Percentiles rank a stretch among this genome's conserved stretches.
These are phyloP conservation scores for Colletotrichum limetticola DNA, from an alignment of 2,329 filamentous ascomycete genomes.

Conservation along the genomic window DNA sequence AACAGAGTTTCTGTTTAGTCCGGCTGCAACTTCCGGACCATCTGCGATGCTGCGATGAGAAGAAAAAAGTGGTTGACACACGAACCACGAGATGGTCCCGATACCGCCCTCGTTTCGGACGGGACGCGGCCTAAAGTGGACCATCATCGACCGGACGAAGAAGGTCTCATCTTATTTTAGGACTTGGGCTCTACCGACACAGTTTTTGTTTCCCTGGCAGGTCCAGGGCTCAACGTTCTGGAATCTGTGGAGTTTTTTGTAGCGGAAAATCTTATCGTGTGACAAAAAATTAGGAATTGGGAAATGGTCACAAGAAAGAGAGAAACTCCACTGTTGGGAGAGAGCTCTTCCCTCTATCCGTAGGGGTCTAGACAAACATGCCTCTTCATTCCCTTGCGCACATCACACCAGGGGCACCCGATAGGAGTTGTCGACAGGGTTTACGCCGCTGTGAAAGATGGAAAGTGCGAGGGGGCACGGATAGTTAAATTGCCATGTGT, in stretches of 20 bases:
- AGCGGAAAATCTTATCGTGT: not conserved
- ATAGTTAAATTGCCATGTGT: not conserved
- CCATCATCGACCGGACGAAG: not conserved
- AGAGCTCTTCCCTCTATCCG: not conserved
- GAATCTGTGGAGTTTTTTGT: not conserved
- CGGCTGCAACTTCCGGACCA: not conserved
- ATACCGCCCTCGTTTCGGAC: slow-evolving; percentile 23
- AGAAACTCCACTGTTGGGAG: not conserved
- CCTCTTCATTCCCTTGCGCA: slow-evolving; percentile 8
- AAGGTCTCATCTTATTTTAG: slow-evolving; percentile 20
- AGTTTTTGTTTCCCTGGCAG: not conserved
- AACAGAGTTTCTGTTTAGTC: slow-evolving; percentile 8
- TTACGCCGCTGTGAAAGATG: not conserved
- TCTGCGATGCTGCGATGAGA: not conserved
- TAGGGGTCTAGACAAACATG: not conserved
- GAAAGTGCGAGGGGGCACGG: not conserved
- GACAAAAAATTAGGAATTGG: not conserved
- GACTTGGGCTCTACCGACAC: not conserved
- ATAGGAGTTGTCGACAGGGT: not conserved
- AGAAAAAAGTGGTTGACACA: not conserved
- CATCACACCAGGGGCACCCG: slow-evolving; percentile 10
- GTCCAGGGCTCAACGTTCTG: not conserved
- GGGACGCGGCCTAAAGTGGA: not conserved
- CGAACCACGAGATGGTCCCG: slow-evolving; percentile 11
- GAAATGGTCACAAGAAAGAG: not conserved